phyloP scores from a whole-genome alignment of 805 yeast genomes.

The Yarrowia sp. region DNA sequence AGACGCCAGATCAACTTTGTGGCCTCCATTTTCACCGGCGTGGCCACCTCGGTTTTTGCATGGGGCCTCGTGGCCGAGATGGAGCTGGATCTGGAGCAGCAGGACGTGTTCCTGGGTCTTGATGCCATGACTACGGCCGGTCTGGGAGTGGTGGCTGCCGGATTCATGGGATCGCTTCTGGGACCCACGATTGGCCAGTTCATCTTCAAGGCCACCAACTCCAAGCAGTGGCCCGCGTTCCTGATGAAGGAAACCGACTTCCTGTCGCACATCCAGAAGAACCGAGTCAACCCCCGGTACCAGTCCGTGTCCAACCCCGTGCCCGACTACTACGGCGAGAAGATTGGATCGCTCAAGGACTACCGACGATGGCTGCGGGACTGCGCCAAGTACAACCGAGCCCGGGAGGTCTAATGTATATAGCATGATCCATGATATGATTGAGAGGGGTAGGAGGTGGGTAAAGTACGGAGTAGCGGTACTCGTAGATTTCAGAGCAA shows the following conservation, averaged over 20 bases:
- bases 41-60: constrained; percentile 69
- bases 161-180: constrained; percentile 75
- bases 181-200: constrained; percentile 85
- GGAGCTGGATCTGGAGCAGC: constrained; percentile 74
- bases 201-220: constrained; percentile 58
- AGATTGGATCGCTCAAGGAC: constrained; percentile 81
- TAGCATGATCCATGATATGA: neutral
- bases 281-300: constrained; percentile 90
- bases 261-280: constrained; percentile 71
- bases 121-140: constrained; percentile 86
- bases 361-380: constrained; percentile 97
- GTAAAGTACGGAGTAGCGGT: no score
- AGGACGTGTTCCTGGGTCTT: constrained; percentile 82
- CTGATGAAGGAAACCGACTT: constrained; percentile 71
- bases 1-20: constrained; percentile 73
- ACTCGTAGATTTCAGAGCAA: neutral
- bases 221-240: constrained; percentile 47
- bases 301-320: constrained; percentile 90
- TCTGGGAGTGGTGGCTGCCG: constrained; percentile 74
- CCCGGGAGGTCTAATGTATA: constrained; percentile 37
- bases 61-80: constrained; percentile 79
- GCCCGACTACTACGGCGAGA: constrained; percentile 98
- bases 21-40: constrained; percentile 71
- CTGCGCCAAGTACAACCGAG: constrained; percentile 82
- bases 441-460: no score